These are phyloP conservation scores for Aspergillus terreus DNA, from an alignment of 2,329 filamentous ascomycete species.

Conservation along the genomic window DNA sequence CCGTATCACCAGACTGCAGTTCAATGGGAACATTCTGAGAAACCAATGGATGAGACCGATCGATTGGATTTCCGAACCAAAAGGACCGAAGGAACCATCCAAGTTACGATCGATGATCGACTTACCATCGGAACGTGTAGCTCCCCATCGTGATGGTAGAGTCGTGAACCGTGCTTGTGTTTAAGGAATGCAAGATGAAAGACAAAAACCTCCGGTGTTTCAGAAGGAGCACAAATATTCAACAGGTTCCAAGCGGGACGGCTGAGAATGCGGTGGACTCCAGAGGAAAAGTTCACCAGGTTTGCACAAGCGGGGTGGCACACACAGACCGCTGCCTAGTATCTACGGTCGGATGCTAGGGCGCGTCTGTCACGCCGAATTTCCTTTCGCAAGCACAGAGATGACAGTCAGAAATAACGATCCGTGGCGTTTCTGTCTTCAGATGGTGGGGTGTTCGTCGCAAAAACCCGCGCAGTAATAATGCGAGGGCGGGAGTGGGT, in stretches of 20 bases:
- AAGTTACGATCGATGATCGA: constrained; percentile 6
- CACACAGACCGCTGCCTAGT: not conserved
- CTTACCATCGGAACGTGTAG: constrained; percentile 38
- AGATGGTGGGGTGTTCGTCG: too few species aligned
- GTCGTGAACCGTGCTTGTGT: not conserved
- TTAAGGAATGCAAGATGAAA: not conserved
- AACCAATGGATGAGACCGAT: not conserved
- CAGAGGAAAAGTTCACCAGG: not conserved
- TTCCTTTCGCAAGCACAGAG: too few species aligned
- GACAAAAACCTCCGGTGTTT: not conserved
- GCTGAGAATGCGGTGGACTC: not conserved
- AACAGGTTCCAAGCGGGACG: too few species aligned
- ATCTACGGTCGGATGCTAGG: not conserved
- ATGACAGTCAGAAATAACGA: too few species aligned
- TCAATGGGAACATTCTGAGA: not conserved
- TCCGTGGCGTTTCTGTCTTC: too few species aligned
- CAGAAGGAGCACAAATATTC: not conserved
- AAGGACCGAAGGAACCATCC: constrained; percentile 4
- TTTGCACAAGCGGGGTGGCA: not conserved
- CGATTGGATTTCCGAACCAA: constrained; percentile 9
- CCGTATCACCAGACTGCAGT: not conserved
- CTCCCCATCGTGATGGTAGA: constrained; percentile 25
- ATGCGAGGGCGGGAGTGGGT: too few species aligned
- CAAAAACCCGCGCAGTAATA: too few species aligned
- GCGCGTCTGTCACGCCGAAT: too few species aligned